A percentile compares a stretch with the other conserved stretches of the same genome.
These are phyloP conservation scores for Tolypocladium ophioglossoides DNA, from an alignment of 2,329 filamentous ascomycete species.

Conservation along the genomic window DNA sequence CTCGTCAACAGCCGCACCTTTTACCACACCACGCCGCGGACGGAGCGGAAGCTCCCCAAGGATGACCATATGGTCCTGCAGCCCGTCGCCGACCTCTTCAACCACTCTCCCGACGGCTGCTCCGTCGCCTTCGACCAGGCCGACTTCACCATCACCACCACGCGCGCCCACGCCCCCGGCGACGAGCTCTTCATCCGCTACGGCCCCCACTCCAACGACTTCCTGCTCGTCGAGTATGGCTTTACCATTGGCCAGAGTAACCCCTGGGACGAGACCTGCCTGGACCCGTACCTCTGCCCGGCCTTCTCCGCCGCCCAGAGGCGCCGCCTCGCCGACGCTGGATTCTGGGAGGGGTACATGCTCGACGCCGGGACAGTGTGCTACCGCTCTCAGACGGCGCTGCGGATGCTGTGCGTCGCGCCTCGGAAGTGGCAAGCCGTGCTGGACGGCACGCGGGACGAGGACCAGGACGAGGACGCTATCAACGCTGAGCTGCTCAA, in stretches of 20 bases:
- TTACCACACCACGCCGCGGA: constrained; percentile 40
- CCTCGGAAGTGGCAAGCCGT: constrained; percentile 29
- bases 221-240: constrained; percentile 57
- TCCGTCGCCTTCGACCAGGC: constrained; percentile 37
- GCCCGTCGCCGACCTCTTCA: constrained; percentile 66
- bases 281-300: constrained; percentile 37
- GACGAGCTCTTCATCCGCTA: constrained; percentile 62
- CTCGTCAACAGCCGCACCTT: constrained; percentile 54
- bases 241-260: constrained; percentile 36
- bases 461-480: constrained; percentile 30
- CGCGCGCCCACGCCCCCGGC: constrained; percentile 37
- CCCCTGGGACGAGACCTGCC: constrained; percentile 37
- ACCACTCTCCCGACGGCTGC: constrained; percentile 40
- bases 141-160: constrained; percentile 45
- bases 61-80: constrained; percentile 58
- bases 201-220: constrained; percentile 59
- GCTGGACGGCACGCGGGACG: constrained; percentile 35
- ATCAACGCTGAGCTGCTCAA: constrained; percentile 25
- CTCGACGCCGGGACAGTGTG: constrained; percentile 40
- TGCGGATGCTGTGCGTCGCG: constrained; percentile 27
- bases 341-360: constrained; percentile 41
- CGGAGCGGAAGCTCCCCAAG: constrained; percentile 27
- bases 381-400: constrained; percentile 44
- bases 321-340: constrained; percentile 28
- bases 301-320: constrained; percentile 22